Evolutionary conservation across 1,284 basidiomycete genomes (phyloP), one percentile per base, ranked within the genome.

Genomic region (Ustilago curta): DNA sequence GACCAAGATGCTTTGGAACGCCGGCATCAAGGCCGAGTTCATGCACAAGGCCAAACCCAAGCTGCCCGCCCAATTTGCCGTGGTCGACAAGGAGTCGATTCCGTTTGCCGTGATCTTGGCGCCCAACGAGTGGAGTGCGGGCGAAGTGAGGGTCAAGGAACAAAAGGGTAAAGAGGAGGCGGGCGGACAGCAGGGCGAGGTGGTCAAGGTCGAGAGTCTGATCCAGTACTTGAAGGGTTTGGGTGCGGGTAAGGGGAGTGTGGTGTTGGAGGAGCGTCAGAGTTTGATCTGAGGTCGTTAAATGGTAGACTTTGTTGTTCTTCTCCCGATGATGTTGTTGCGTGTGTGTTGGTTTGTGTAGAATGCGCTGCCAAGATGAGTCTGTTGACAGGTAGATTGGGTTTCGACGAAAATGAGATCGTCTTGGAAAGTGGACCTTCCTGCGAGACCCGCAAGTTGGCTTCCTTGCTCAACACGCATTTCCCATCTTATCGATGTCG

Each of bases 21-120:
- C 90, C 2, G 95, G 95, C 0, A 92, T 99, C 86, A 93, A 94
- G 93, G 90, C 93, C 69, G 96, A 98, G 85, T 99, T 94, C 88
- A 87, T 95, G 83, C 93, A 94, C 80, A 98, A 98, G 86, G 89
- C 88, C 70, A 98, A 98, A 85, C 85, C 87, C 31, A 87, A 94
- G 39, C 87, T 88, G 2, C 88, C 90, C 9, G 53, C 66, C 21
- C 96, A 99, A 85, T 98, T 97, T 83, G 91, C 91, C 19, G 91
- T 91, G 3, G 93, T 93, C n/a, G 96, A 97, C 86, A 91, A 88
- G 83, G 95, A 98, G 80, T 91, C 92, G 76, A 92, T 93, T 39
- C 94, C 94, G 3, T 96, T 93, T 85, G 95, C 93, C 2, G 89
- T 97, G 64, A 93, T 98, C 73, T 87, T 99, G 25, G 96, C 94